Base-by-base conservation (phyloP, 768 basidiomycete species). In the Favolaschia claudopus region DNA sequence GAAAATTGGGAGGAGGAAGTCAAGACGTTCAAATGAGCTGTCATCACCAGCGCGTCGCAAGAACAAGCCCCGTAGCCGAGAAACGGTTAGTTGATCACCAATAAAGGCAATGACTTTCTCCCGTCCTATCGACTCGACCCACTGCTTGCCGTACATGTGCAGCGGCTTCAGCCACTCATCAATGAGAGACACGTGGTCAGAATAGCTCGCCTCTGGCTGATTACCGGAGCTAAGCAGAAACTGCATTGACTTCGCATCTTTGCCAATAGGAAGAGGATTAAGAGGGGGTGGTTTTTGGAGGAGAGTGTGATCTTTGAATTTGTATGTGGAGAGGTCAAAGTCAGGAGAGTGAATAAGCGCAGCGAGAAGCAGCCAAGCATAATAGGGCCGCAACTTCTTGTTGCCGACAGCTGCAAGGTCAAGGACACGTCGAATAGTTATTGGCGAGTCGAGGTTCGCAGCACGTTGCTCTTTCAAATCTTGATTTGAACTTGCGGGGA, bases 61-160 rank as follows among this genome's bases (percentile, higher is more conserved):
- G 39, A 60, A 70, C 7, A 77, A 58, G 0, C 72, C 72, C 8
- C 63, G 72, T 4, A 75, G 34, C 3, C 67, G 60, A 1, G 55
- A 60, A 0, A 63, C 65, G 0, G 70, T 77, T 8, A 77, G 61
- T 46, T 76, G 75, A 61, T 76, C 76, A 0, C 75, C 70, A 31
- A 70, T 46, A 70, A 71, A 77, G 0, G 59, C 32, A 14, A 76
- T 38, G 1, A 76, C n/a, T 0, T 42, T 17, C 7, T 72, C 48
- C 1, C 49, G 22, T 15, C 67, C 66, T 1, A 55, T 27, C 31
- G 28, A 13, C 28, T 62, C 34, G 20, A 10, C 29, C 7, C 5
- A 7, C 5, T 58, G 24, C 8, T 32, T 22, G 10, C 10, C 48
- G 4, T 15, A 6, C 15, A 64, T 38, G 7, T 39, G 32, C 5